Base-by-base conservation (phyloP, 2,329 filamentous ascomycete species). In the Sarocladium strictum region DNA sequence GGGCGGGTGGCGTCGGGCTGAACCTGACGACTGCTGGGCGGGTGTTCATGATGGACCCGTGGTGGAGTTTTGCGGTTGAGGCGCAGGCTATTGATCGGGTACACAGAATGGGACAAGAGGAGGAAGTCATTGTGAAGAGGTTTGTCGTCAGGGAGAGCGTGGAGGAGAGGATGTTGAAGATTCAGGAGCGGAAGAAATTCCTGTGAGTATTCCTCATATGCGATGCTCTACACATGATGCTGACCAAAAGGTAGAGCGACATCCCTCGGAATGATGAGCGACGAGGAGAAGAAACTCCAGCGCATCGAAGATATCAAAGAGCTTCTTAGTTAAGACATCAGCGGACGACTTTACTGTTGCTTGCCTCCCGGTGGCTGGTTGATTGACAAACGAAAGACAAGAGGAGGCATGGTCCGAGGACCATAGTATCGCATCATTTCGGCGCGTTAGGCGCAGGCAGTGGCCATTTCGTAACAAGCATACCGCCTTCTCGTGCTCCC, bases 31-130 rank as follows among this genome's bases (percentile, higher is more conserved):
- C 85, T 60, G 94, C 94, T 5, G 90, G 86, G 59, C 78, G 89
- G 54, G 95, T 99, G 4, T 99, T 87, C 73, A 95, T 99, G 89
- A 97, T 99, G 94, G 94, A 99, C 69, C 94, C 94, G 0, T 99
- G 94, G 94, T 99, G 94, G 94, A 95, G 89, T 66, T 99, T 93
- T 70, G 92, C 94, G 0, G 86, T 97, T 12, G 94, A 99, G 71
- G 90, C 92, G 4, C 94, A 99, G 71, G 94, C 94, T 9, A 97
- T 99, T 64, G 94, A 99, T 73, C 89, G 94, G 1, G 91, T 99
- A 32, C 94, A 99, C 74, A 84, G 94, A 9, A 97, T 99, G 89
- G 94, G 94, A 0, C 94, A 99, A 69, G 85, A 88, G 51, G 80
- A 84, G 15, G 89, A 93, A 63, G 94, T 99, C 2, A 83, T 84